Base-by-base conservation (phyloP, 164 flowering plant species). In the Berberis thunbergii region DNA sequence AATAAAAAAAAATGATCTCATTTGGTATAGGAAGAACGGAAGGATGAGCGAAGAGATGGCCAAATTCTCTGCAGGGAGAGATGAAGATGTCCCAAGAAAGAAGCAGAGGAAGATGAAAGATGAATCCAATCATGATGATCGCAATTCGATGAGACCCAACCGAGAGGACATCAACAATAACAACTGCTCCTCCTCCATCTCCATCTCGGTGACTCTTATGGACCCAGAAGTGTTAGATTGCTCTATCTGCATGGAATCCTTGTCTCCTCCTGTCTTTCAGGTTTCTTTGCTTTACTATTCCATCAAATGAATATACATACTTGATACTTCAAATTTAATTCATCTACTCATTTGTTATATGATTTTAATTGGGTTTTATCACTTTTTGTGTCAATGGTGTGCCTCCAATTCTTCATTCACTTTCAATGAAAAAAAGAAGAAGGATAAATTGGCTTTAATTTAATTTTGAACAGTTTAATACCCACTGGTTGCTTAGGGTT, bases 171-270 rank as follows among this genome's bases (percentile, higher is more conserved):
- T 72, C 41, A 44, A 39, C 4, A 59, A 76, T 26, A 26, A 26
- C 26, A 26, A 26, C 26, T 26, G 26, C 26, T 26, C 26, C 26
- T 26, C 26, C 26, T 26, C 26, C 26, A n/a, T n/a, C n/a, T n/a
- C n/a, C n/a, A 43, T 83, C 46, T 72, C 78, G 0, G 74, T 83
- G 1, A 77, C 69, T 45, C 59, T 83, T 4, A 75, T 74, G 38
- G 88, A 87, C 68, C 80, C 86, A 3, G 87, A 90, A 41, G 92
- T 87, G 4, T 70, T 87, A 6, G 92, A 87, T 66, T 90, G 92
- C 78, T 54, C 73, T 56, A 79, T 86, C 64, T 90, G 97, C 73
- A 66, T 65, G 67, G 83, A 84, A 3, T 72, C 84, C 70, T 76
- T 87, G 69, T 56, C 67, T 4, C 59, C 73, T 48, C 92, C 92